Percentiles rank a stretch among this genome's conserved stretches.
Conservation (phyloP, 2,329 filamentous ascomycete genomes). For the Boeremia lycopersici region DNA sequence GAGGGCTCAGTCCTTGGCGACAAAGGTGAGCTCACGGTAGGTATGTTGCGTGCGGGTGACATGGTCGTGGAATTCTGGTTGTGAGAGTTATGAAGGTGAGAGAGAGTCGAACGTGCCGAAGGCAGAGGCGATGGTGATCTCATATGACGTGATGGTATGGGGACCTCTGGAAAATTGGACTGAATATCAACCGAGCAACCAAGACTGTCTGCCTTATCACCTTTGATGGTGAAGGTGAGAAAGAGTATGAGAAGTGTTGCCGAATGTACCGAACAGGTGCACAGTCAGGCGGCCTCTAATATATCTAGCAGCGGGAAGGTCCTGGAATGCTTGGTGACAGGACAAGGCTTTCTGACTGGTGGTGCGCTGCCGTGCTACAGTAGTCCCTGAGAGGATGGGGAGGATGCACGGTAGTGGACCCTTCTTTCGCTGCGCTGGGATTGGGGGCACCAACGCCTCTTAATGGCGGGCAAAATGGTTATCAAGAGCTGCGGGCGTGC, state of each 20-base stretch:
- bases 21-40: slow-evolving; percentile 40
- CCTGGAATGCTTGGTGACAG: slow-evolving; percentile 36
- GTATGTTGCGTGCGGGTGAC: slow-evolving; percentile 41
- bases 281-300: slow-evolving; percentile 37
- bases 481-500: slow-evolving; percentile 23
- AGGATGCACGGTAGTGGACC: slow-evolving; percentile 35
- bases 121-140: slow-evolving; percentile 30
- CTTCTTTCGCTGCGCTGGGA: slow-evolving; percentile 30
- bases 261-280: slow-evolving; percentile 19
- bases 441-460: slow-evolving; percentile 21
- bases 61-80: slow-evolving; percentile 27
- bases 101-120: slow-evolving; percentile 26
- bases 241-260: slow-evolving; percentile 6
- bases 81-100: slow-evolving; percentile 21
- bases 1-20: slow-evolving; percentile 45
- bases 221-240: slow-evolving; percentile 10
- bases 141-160: slow-evolving; percentile 38
- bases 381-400: slow-evolving; percentile 29
- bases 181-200: slow-evolving; percentile 2
- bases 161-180: slow-evolving; percentile 19
- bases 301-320: slow-evolving; percentile 39
- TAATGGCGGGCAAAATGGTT: slow-evolving; percentile 28
- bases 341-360: slow-evolving; percentile 31
- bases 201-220: slow-evolving; percentile 7
- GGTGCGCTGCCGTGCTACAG: slow-evolving; percentile 33